A percentile compares a stretch with the other conserved stretches of the same genome.
phyloP scores from a whole-genome alignment of 139 green algal species.

The Chlorella vulgaris region DNA sequence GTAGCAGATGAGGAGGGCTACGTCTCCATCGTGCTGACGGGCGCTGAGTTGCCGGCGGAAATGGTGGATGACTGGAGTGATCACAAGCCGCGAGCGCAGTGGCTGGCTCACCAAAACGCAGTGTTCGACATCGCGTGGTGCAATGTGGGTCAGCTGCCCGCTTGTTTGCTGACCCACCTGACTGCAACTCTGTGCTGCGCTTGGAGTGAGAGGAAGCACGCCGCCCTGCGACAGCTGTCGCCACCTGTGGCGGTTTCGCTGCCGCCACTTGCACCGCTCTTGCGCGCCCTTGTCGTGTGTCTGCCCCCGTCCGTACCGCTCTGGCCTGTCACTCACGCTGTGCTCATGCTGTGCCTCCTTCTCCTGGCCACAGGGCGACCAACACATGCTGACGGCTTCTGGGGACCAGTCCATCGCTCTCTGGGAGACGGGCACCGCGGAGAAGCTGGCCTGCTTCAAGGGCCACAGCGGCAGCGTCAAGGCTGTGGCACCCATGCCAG shows the following conservation, averaged over 20 bases:
- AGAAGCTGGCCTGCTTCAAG: conserved; percentile 45
- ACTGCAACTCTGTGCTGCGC: too few species aligned
- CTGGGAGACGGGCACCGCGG: conserved; percentile 65
- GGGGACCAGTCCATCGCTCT: conserved; percentile 73
- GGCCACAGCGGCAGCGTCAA: conserved; percentile 81
- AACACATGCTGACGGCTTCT: conserved; percentile 70
- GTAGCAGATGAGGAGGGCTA: conserved; percentile 82
- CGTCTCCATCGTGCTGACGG: conserved; percentile 69
- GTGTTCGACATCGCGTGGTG: conserved; percentile 85
- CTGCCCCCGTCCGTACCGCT: too few species aligned
- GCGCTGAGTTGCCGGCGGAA: conserved; percentile 27
- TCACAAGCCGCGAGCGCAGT: conserved; percentile 59
- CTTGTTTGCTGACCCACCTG: not conserved
- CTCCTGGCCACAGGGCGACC: conserved; percentile 73
- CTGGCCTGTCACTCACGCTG: too few species aligned
- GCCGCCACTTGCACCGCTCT: not conserved
- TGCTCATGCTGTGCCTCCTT: too few species aligned
- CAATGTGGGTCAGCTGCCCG: conserved; percentile 52
- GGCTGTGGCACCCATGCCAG: conserved; percentile 47
- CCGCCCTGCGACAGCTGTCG: not conserved
- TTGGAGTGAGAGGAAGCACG: too few species aligned
- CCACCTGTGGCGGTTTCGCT: not conserved
- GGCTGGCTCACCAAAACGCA: conserved; percentile 77
- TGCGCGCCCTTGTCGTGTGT: too few species aligned
- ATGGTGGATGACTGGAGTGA: conserved; percentile 31